A percentile compares a stretch with the other conserved stretches of the same genome.
Conservation (phyloP, 140 eudicot genomes). For the Senecio squalidus region DNA sequence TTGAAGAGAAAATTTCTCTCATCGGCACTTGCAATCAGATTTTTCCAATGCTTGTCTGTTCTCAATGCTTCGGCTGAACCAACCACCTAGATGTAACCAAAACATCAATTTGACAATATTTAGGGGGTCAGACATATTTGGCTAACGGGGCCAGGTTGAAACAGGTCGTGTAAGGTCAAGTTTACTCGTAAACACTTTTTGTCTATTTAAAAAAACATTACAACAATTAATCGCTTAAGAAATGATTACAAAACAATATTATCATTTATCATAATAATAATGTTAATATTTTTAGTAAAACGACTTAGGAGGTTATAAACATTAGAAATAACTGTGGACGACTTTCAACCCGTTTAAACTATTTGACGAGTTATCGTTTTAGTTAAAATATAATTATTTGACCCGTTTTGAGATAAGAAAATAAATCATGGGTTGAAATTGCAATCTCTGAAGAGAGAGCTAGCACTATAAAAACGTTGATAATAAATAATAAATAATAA, state of each 20-base stretch:
- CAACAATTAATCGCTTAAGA: too few relatives aligned
- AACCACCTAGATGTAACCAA: conserved; percentile 61
- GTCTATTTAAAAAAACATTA: too few relatives aligned
- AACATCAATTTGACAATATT: background rate
- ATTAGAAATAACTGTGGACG: background rate
- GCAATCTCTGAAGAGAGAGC: too few relatives aligned
- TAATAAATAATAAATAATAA: background rate
- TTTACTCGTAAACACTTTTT: too few relatives aligned
- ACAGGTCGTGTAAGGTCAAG: too few relatives aligned
- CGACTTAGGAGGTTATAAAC: background rate
- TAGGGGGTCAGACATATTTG: background rate
- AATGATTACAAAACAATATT: background rate
- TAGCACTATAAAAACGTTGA: background rate
- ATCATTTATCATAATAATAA: background rate
- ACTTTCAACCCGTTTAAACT: background rate
- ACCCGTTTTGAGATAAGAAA: too few relatives aligned
- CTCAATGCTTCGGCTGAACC: conserved; percentile 77
- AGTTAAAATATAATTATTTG: too few relatives aligned
- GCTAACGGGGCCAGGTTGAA: too few relatives aligned
- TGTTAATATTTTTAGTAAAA: background rate
- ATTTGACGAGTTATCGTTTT: background rate
- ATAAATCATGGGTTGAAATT: too few relatives aligned
- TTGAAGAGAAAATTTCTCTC: conserved; percentile 52
- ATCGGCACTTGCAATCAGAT: conserved; percentile 76
- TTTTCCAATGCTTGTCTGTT: conserved; percentile 75